These are phyloP conservation scores for Chloranthus sessilifolius DNA, from an alignment of 164 flowering plant genomes.

Conservation along the genomic window DNA sequence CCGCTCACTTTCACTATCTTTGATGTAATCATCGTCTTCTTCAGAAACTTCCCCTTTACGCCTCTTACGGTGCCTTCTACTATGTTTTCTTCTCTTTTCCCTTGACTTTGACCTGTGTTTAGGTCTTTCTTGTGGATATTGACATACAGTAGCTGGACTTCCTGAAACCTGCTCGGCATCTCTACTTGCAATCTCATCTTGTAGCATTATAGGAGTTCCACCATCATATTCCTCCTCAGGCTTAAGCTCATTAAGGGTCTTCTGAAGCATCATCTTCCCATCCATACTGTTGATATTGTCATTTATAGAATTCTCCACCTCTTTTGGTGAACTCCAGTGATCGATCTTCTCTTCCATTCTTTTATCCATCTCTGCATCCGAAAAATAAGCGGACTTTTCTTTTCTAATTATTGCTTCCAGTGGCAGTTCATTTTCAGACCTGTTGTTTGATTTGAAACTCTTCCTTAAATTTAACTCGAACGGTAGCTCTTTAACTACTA, in stretches of 20 bases:
- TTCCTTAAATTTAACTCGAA: too few relatives aligned
- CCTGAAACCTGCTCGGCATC: constrained; percentile 1
- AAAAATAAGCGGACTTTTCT: not conserved
- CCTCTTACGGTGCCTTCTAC: constrained; percentile 8
- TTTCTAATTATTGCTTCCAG: not conserved
- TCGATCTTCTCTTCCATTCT: not conserved
- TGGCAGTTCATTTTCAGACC: not conserved
- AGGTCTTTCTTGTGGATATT: constrained; percentile 7
- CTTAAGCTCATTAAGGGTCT: constrained; percentile 1
- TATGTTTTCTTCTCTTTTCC: constrained; percentile 11
- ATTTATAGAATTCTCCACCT: constrained; percentile 1
- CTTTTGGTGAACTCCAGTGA: not conserved
- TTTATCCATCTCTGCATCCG: not conserved
- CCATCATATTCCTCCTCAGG: not conserved
- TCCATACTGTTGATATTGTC: not conserved
- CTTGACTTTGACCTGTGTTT: constrained; percentile 9
- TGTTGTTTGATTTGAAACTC: constrained; percentile 4
- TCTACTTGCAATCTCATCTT: constrained; percentile 1
- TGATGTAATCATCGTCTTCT: constrained; percentile 4
- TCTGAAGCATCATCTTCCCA: not conserved
- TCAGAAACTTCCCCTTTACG: constrained; percentile 8
- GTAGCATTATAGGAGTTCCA: not conserved
- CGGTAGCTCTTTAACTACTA: too few relatives aligned
- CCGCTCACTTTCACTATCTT: not conserved
- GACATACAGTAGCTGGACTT: constrained; percentile 2